Conservation (phyloP, 2,329 filamentous ascomycete species). For the Biscogniauxia marginata region DNA sequence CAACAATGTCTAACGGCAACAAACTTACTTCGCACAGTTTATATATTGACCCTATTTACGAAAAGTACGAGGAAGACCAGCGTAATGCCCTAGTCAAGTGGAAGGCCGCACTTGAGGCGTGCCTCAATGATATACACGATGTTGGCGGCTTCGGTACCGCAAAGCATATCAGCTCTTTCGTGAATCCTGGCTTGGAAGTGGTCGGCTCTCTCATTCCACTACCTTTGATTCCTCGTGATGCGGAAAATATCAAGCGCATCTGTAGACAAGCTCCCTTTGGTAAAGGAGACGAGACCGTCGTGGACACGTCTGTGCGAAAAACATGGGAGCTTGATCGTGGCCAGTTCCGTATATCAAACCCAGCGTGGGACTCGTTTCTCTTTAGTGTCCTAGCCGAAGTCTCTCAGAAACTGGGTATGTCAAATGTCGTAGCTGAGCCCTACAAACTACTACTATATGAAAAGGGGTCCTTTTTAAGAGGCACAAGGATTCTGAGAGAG, state of each 20-base stretch:
- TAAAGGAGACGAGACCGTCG: constrained; percentile 36
- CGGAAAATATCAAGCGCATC: constrained; percentile 21
- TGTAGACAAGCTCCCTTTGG: constrained; percentile 36
- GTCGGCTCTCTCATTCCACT: constrained; percentile 24
- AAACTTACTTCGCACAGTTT: too few species aligned
- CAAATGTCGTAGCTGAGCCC: constrained; percentile 29
- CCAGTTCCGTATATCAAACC: constrained; percentile 38
- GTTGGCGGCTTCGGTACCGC: constrained; percentile 16
- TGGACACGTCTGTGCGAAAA: constrained; percentile 38
- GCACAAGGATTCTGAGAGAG: constrained; percentile 46
- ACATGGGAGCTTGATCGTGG: constrained; percentile 38
- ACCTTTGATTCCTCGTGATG: constrained; percentile 26
- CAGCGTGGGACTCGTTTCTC: constrained; percentile 34
- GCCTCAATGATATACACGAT: constrained; percentile 16
- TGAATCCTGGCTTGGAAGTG: constrained; percentile 29
- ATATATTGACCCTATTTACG: too few species aligned
- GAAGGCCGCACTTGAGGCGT: background rate
- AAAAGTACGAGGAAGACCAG: too few species aligned
- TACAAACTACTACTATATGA: constrained; percentile 48
- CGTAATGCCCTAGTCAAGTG: background rate
- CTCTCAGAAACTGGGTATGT: constrained; percentile 29
- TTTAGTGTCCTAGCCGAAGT: constrained; percentile 23
- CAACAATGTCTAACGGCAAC: background rate
- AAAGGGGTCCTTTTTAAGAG: constrained; percentile 44
- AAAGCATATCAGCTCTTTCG: constrained; percentile 8